These are phyloP conservation scores for Amyloporia xantha DNA, from an alignment of 768 basidiomycete genomes.

Conservation along the genomic window DNA sequence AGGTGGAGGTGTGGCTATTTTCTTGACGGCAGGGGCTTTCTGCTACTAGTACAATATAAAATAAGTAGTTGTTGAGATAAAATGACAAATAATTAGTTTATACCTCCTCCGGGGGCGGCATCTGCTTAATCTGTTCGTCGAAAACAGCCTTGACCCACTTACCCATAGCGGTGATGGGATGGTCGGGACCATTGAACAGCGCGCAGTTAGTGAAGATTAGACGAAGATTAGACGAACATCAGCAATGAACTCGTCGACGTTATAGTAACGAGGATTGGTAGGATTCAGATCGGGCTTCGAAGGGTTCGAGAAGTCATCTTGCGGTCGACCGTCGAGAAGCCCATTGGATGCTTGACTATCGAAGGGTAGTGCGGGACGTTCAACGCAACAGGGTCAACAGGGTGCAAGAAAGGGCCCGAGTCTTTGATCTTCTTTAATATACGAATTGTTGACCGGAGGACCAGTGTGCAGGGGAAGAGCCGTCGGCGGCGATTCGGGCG, in stretches of 20 bases:
- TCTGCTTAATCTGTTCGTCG: constrained; percentile 80
- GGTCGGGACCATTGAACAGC: constrained; percentile 91
- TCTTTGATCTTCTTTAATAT: constrained; percentile 84
- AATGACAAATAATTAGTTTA: constrained; percentile 24
- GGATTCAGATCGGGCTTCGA: constrained; percentile 60
- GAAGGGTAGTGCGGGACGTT: constrained; percentile 83
- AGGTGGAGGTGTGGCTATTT: constrained; percentile 32
- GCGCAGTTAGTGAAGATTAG: constrained; percentile 83
- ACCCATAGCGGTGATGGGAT: constrained; percentile 71
- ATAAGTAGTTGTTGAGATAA: background rate
- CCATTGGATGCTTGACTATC: constrained; percentile 90
- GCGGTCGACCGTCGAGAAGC: too few relatives aligned
- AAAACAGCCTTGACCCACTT: constrained; percentile 78
- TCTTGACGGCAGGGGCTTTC: constrained; percentile 41
- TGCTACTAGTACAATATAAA: constrained; percentile 22
- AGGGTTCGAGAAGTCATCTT: too few relatives aligned
- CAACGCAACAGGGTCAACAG: too few relatives aligned
- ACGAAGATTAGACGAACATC: constrained; percentile 90
- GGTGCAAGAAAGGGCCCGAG: constrained; percentile 72
- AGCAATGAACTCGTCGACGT: constrained; percentile 69
- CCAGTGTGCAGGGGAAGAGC: constrained; percentile 56
- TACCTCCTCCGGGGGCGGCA: constrained; percentile 77
- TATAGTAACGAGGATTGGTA: constrained; percentile 66
- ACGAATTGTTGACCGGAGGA: constrained; percentile 75
- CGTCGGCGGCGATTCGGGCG: constrained; percentile 23